These are phyloP conservation scores for Ogataea neopini DNA, from an alignment of 805 yeast genomes.

Conservation along the genomic window DNA sequence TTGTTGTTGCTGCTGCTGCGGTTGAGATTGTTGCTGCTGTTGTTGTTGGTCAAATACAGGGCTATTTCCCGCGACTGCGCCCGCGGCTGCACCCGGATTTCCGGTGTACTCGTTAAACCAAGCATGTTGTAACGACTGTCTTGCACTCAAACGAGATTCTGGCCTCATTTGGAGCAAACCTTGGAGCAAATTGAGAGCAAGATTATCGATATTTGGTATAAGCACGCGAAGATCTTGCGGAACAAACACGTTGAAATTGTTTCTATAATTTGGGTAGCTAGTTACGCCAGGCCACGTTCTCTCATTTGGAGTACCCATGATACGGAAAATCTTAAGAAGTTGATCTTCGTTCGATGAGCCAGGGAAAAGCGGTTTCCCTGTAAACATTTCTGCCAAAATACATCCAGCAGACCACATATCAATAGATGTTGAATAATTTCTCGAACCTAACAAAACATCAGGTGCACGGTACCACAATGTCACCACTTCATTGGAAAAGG, in stretches of 20 bases:
- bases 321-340: constrained; percentile 82
- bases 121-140: constrained; percentile 66
- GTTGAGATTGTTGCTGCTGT: constrained; percentile 10
- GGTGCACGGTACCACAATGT: constrained; percentile 99
- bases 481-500: constrained; percentile 96
- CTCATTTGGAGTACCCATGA: constrained; percentile 97
- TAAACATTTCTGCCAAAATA: constrained; percentile 96
- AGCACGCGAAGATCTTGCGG: constrained; percentile 80
- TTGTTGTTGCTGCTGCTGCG: constrained; percentile 13
- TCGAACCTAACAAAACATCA: constrained; percentile 90
- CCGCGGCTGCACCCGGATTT: constrained; percentile 13
- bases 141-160: constrained; percentile 58
- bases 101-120: constrained; percentile 76
- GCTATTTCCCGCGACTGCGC: constrained; percentile 13
- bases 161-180: constrained; percentile 62
- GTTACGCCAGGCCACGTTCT: constrained; percentile 97
- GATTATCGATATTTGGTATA: constrained; percentile 66
- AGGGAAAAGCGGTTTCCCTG: constrained; percentile 96
- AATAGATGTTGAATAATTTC: constrained; percentile 94
- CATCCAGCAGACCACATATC: constrained; percentile 99
- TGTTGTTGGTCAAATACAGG: constrained; percentile 3
- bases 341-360: constrained; percentile 97
- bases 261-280: constrained; percentile 80
- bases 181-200: constrained; percentile 67
- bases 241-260: constrained; percentile 80